Evolutionary conservation across 768 basidiomycete genomes (phyloP).

Genomic region (button mushroom (Agaricus bisporus)): DNA sequence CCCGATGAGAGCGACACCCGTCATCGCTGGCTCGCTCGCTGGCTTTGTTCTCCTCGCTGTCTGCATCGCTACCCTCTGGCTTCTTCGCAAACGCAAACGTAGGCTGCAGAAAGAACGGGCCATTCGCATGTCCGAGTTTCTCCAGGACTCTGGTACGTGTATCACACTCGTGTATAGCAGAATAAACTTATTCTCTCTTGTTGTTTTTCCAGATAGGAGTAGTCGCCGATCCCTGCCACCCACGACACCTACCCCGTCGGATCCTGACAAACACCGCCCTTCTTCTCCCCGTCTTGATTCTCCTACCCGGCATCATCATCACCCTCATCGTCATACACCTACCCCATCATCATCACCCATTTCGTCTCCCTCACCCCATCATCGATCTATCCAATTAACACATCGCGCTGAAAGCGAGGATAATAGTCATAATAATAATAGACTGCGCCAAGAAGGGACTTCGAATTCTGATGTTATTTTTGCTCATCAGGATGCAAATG

Average conservation of each 20-base stretch:
- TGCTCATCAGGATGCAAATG: neutral
- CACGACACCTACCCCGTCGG: too few species aligned
- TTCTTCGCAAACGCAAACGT: neutral
- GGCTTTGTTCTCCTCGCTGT: neutral
- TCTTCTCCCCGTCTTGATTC: too few species aligned
- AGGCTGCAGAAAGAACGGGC: neutral
- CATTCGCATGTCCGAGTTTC: too few species aligned
- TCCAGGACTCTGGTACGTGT: too few species aligned
- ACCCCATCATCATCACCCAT: neutral
- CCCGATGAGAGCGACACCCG: neutral
- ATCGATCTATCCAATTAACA: neutral
- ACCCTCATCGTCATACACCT: neutral
- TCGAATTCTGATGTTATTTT: slow-evolving; percentile 1
- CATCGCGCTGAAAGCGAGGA: neutral
- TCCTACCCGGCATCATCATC: neutral
- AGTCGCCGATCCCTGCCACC: too few species aligned
- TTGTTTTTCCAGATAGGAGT: too few species aligned
- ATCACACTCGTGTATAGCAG: too few species aligned
- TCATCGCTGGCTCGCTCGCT: slow-evolving; percentile 4
- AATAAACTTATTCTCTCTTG: too few species aligned
- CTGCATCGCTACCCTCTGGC: neutral
- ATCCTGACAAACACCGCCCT: too few species aligned
- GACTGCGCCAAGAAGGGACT: neutral
- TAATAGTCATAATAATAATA: slow-evolving; percentile 1
- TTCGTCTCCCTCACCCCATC: neutral